These are phyloP conservation scores for Saitozyma podzolica DNA, from an alignment of 768 basidiomycete species.

Conservation along the genomic window DNA sequence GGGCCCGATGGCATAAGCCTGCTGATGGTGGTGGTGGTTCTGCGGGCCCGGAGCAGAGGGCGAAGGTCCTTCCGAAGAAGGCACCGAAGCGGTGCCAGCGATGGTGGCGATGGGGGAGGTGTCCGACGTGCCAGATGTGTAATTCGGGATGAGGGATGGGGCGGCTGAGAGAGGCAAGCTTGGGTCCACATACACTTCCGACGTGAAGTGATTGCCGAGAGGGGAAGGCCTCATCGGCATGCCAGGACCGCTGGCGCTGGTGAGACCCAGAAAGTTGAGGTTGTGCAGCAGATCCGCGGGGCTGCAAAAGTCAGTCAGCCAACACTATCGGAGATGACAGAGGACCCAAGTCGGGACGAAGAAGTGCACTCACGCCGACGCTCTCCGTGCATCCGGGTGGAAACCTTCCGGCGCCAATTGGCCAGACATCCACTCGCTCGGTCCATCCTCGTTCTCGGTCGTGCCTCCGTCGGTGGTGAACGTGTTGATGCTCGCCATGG, in stretches of 20 bases:
- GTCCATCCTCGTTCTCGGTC: slow-evolving; percentile 15
- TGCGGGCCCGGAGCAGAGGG: too few relatives aligned
- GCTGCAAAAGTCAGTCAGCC: slow-evolving; percentile 14
- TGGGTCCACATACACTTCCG: neutral
- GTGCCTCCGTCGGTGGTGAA: slow-evolving; percentile 28
- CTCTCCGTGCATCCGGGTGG: slow-evolving; percentile 32
- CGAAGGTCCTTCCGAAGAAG: too few relatives aligned
- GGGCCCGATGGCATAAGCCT: too few relatives aligned
- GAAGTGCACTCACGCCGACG: slow-evolving; percentile 50
- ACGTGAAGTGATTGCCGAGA: slow-evolving; percentile 4
- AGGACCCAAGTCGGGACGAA: too few relatives aligned
- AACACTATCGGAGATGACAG: too few relatives aligned
- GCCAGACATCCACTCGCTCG: too few relatives aligned
- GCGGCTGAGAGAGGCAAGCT: too few relatives aligned
- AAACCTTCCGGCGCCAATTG: slow-evolving; percentile 17
- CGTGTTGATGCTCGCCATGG: slow-evolving; percentile 40
- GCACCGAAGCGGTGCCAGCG: too few relatives aligned
- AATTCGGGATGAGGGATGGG: too few relatives aligned
- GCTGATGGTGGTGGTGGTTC: too few relatives aligned
- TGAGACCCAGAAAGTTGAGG: slow-evolving; percentile 33
- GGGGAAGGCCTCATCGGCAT: slow-evolving; percentile 15
- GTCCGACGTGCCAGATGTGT: too few relatives aligned
- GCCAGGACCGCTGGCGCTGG: slow-evolving; percentile 4
- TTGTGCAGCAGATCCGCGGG: slow-evolving; percentile 38
- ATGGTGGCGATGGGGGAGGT: too few relatives aligned